Evolutionary conservation across 179 eudicot species (phyloP).

Genomic region (Corrigiola litoralis): DNA sequence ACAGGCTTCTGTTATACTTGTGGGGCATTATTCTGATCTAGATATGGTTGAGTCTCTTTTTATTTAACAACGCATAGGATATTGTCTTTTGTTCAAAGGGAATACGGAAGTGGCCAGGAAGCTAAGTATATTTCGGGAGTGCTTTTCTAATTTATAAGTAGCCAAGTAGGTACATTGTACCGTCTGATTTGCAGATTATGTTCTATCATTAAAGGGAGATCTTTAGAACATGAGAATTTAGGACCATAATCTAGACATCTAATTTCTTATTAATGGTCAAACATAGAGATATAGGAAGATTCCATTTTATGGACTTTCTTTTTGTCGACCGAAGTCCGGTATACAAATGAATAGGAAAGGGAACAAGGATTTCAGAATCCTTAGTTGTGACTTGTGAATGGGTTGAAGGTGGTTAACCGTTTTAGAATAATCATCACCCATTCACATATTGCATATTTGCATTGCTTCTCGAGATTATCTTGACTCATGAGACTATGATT

Average conservation of each 20-base stretch:
- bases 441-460: no score
- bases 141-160: no score
- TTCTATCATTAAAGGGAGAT: conserved; percentile 9
- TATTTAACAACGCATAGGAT: background rate
- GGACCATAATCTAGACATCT: conserved; percentile 7
- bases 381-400: no score
- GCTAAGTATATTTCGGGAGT: background rate
- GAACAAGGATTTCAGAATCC: background rate
- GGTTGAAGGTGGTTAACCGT: no score
- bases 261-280: conserved; percentile 3
- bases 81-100: background rate
- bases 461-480: no score
- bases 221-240: background rate
- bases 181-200: conserved; percentile 14
- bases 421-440: no score
- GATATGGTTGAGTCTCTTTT: no score
- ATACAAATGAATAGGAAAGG: background rate
- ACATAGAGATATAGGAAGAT: conserved; percentile 1
- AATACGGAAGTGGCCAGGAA: background rate
- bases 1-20: no score
- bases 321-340: background rate
- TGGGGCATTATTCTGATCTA: no score
- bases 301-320: conserved; percentile 10
- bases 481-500: no score
- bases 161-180: conserved; percentile 21